phyloP scores from a whole-genome alignment of 2,329 filamentous ascomycete genomes.

The Phialophora chinensis region DNA sequence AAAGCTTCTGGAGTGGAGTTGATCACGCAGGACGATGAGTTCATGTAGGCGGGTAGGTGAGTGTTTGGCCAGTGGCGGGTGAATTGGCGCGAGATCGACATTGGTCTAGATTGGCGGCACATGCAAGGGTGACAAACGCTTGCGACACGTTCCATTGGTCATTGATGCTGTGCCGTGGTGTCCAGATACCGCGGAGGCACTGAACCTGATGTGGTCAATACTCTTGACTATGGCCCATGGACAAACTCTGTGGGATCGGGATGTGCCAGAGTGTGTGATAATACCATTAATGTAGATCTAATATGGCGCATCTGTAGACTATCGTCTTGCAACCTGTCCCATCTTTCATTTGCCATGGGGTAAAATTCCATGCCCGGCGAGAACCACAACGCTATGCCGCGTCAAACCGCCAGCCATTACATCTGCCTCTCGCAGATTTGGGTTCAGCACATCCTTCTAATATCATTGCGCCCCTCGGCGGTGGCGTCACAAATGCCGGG shows the following conservation, averaged over 20 bases:
- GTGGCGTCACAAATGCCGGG: neutral
- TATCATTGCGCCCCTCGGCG: neutral
- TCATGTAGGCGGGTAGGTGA: neutral
- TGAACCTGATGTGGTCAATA: neutral
- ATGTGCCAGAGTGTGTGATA: neutral
- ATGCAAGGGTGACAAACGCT: neutral
- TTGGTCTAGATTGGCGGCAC: neutral
- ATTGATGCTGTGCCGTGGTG: neutral
- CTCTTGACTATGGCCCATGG: neutral
- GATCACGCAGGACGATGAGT: neutral
- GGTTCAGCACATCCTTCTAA: neutral
- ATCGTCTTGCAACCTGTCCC: neutral
- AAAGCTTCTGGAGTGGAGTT: neutral
- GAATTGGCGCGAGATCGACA: neutral
- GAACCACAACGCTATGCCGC: neutral
- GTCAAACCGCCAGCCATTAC: neutral
- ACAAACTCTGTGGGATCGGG: neutral
- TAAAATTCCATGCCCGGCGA: neutral
- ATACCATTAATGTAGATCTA: slow-evolving; percentile 10
- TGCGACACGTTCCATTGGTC: no score
- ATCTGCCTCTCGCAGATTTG: neutral
- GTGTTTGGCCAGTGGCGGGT: neutral
- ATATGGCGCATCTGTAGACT: neutral
- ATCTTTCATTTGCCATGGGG: neutral
- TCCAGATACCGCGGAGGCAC: neutral